Evolutionary conservation across 129 eudicot species (phyloP), one percentile per base, ranked within the genome.

Genomic region (Solidago caesia): DNA sequence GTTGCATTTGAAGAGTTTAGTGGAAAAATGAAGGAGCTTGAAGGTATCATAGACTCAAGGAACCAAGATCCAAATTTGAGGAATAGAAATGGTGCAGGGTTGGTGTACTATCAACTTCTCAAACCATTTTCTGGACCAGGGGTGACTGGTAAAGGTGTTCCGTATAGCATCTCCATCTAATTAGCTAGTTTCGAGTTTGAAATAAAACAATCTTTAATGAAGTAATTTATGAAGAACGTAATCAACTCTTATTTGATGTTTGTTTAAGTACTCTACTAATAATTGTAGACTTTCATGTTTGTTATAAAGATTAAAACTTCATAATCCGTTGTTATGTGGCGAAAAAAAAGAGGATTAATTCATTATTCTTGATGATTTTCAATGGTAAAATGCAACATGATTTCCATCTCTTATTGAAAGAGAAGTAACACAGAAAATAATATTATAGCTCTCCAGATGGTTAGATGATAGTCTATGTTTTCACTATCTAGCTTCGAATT

Each of bases 101-200:
- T 81, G 58, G 81, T 81, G 15, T 58, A 73, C 44, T 81, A 81
- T 81, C 11, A 72, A 47, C 75, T 76, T 71, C 64, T 81, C 41
- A 76, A 83, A 68, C 87, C 87, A 1, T 80, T 71, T 72, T 83
- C 87, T 6, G 75, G 59, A 56, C 70, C 74, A 2, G 87, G 87
- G 25, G 65, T 83, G 47, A 83, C 87, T 1, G 74, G 81, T 13
- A 83, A 75, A 65, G 87, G 87, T 41, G 87, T 83, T 41, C 87
- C 84, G 0, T 79, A 83, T 33, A 83, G 87, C 73, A 83, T 83
- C 8, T 79, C 87, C 6, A 83, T 80, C 62, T 79, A 72, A 66
- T 60, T 70, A 77, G 15, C 21, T 53, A 4, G 12, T 1, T 33
- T 33, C 39, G 39, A 33, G 39, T 33, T 33, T 33, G 3, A 33